These are phyloP conservation scores for Chlorella sp. DNA, from an alignment of 139 green algal species.

Conservation along the genomic window DNA sequence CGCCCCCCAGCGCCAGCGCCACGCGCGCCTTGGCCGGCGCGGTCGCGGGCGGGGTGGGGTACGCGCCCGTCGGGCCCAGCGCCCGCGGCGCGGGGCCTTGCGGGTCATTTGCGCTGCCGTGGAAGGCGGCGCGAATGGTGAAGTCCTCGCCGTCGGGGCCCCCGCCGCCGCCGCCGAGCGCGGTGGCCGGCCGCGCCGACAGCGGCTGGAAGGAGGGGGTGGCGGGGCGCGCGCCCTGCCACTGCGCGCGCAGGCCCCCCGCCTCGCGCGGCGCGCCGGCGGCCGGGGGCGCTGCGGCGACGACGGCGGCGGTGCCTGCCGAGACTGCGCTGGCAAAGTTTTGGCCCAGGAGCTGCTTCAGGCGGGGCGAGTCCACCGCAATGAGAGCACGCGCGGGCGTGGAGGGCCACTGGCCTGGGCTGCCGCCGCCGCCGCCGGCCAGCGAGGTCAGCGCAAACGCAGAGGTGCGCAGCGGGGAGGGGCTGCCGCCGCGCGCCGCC, in stretches of 20 bases:
- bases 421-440: too few relatives aligned
- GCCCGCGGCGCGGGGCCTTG: too few relatives aligned
- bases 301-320: neutral
- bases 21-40: constrained; percentile 12
- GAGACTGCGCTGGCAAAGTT: constrained; percentile 16
- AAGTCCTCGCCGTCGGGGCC: neutral
- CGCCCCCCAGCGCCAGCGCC: too few relatives aligned
- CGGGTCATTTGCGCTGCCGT: too few relatives aligned
- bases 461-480: neutral
- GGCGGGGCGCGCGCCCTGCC: constrained; percentile 3
- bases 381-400: too few relatives aligned
- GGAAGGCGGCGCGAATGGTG: constrained; percentile 1
- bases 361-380: neutral
- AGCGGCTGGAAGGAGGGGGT: constrained; percentile 27
- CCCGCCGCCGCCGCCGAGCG: neutral
- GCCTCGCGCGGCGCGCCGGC: too few relatives aligned
- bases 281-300: too few relatives aligned
- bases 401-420: too few relatives aligned
- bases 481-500: neutral
- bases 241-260: too few relatives aligned
- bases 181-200: neutral
- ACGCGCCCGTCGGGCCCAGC: neutral
- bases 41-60: constrained; percentile 16
- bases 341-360: constrained; percentile 8
- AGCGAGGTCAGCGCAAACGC: neutral